Base-by-base conservation (phyloP, 2,329 filamentous ascomycete species). In the Diaporthe aspalathi region DNA sequence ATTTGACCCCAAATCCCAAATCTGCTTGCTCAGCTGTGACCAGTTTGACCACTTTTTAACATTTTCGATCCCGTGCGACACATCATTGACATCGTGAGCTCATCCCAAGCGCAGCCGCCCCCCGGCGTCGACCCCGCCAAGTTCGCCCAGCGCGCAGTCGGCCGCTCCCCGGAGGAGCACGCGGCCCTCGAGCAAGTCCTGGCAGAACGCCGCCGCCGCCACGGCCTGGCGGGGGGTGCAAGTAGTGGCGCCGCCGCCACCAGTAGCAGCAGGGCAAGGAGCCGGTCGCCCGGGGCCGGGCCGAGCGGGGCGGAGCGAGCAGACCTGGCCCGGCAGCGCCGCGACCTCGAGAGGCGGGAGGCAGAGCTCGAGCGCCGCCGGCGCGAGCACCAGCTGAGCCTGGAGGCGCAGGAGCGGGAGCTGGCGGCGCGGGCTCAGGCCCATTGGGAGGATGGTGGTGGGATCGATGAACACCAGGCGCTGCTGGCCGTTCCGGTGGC, bases 161-260 rank as follows among this genome's bases (percentile, higher is more conserved):
- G 38, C 35, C 56, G 35, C 0, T 47, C 56, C 56, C 40, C 40
- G 20, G 56, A 47, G 24, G 56, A 62, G 24, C 40, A 47, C 24
- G 56, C 56, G 22, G 56, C 56, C 32, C 32, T 60, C 14, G 56
- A 60, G 17, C 22, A 22, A 8, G 24, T 14, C 38, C 24, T 60
- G 56, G 56, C 56, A 27, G 56, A 45, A 6, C 56, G 56, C 22
- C 56, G 56, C 27, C 24, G 56, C 12, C 56, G 56, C 56, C 56
- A 22, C 9, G 53, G 20, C 3, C 8, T 16, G 53, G 20, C 32
- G 24, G 24, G 6, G 12, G 3, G 52, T 17, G 54, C 16, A 27
- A 7, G 22, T 32, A 12, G 54, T 22, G 22, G 22, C 38, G 20
- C 20, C 14, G 8, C 8, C 32, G 9, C 32, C 32, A 35, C 32